These are phyloP conservation scores for Sporothrix dimorphospora DNA, from an alignment of 2,329 filamentous ascomycete species.

Conservation along the genomic window DNA sequence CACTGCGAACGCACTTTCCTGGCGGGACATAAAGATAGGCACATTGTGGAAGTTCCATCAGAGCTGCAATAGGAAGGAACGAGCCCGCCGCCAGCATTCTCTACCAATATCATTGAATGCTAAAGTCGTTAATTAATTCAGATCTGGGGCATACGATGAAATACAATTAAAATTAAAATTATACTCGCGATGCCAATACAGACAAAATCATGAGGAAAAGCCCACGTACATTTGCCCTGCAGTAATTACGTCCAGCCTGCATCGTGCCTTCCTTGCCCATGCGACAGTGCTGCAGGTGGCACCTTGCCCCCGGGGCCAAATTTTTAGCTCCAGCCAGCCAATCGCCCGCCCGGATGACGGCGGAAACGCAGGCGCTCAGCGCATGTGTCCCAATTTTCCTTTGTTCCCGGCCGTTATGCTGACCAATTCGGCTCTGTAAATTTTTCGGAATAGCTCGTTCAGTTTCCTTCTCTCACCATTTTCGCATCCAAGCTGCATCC, in stretches of 20 bases:
- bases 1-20: background rate
- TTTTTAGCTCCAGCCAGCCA: constrained; percentile 19
- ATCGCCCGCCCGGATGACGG: constrained; percentile 10
- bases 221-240: background rate
- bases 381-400: background rate
- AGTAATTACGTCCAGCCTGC: background rate
- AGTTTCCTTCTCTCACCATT: background rate
- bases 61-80: background rate
- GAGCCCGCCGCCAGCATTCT: background rate
- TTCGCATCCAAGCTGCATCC: background rate
- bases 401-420: background rate
- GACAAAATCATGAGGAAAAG: background rate
- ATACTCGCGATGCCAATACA: no score
- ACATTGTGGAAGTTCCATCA: background rate
- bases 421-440: constrained; percentile 30
- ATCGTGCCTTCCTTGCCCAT: constrained; percentile 2
- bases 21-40: background rate
- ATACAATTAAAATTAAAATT: background rate
- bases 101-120: no score
- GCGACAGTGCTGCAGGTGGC: background rate
- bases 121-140: no score
- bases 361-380: constrained; percentile 17
- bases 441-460: constrained; percentile 26
- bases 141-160: no score
- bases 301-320: background rate